These are phyloP conservation scores for Citrullus mucosospermus DNA, from an alignment of 306 rosid species.

Conservation along the genomic window DNA sequence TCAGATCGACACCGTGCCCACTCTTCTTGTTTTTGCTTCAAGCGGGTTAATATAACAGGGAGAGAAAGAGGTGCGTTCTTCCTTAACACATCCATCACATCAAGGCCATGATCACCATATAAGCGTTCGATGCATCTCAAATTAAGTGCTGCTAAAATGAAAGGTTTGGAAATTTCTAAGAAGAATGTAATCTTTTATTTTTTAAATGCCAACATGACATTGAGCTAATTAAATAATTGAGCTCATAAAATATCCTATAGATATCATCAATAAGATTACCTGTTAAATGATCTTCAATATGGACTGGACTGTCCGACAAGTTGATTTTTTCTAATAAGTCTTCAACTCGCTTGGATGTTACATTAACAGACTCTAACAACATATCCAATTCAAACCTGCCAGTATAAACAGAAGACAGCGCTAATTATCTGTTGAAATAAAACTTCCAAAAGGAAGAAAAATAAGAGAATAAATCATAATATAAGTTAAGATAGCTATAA, in stretches of 20 bases:
- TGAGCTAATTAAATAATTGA: neutral
- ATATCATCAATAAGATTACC: constrained; percentile 26
- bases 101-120: constrained; percentile 98
- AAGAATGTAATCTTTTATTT: neutral
- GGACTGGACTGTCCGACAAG: constrained; percentile 41
- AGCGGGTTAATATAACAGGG: constrained; percentile 78
- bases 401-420: neutral
- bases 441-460: neutral
- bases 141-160: constrained; percentile 52
- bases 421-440: neutral
- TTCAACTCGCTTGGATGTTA: constrained; percentile 73
- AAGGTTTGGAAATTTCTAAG: neutral
- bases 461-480: neutral
- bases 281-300: constrained; percentile 71
- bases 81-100: constrained; percentile 80
- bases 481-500: neutral
- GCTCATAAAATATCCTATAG: neutral
- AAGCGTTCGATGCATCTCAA: constrained; percentile 94
- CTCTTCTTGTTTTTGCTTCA: constrained; percentile 97
- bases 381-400: constrained; percentile 94
- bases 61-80: constrained; percentile 69
- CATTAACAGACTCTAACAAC: constrained; percentile 91
- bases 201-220: neutral
- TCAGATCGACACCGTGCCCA: constrained; percentile 88
- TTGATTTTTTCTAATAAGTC: constrained; percentile 57